Base-by-base conservation (phyloP, 129 eudicot species). In the Lactuca saligna region DNA sequence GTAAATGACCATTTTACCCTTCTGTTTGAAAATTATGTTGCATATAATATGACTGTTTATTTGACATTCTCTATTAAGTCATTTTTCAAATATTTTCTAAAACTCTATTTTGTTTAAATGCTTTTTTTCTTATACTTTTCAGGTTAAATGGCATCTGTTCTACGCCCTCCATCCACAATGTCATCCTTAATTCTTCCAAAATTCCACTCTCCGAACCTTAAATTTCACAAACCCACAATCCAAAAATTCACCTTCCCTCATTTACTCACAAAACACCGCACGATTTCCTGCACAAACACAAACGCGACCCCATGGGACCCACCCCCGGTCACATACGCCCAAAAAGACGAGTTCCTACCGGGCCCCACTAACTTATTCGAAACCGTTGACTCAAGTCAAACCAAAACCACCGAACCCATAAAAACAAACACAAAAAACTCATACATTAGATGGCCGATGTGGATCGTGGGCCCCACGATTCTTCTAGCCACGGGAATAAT, bases 401-500 rank as follows among this genome's bases (percentile, higher is more conserved):
- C 91, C 51, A 65, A 79, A 55, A 48, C 83, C 29, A 35, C 65
- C 3, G 79, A 81, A 76, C 15, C 77, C 32, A 25, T 74, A 39
- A 17, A 53, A 57, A 62, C 77, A 20, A 68, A 66, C 10, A 51
- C 81, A 9, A 78, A 73, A 56, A 33, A 77, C 48, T 75, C 67
- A 63, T 85, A 79, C 80, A 74, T 88, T 6, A 80, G 84, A 78
- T 82, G 90, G 96, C 88, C 98, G 6, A 71, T 93, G 76, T 93
- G 95, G 96, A 81, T 93, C 50, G 70, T 93, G 44, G 98, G 98
- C 55, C 98, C 98, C 2, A 55, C 72, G 0, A 61, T 87, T 56
- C 97, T 93, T 66, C 81, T 93, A 3, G 85, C 71, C 55, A 93
- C 98, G 1, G 98, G 98, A 51, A 84, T 93, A 81, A 95, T 83